Base-by-base conservation (phyloP, 805 yeast species). In the Zygosaccharomyces gambellarensis region DNA sequence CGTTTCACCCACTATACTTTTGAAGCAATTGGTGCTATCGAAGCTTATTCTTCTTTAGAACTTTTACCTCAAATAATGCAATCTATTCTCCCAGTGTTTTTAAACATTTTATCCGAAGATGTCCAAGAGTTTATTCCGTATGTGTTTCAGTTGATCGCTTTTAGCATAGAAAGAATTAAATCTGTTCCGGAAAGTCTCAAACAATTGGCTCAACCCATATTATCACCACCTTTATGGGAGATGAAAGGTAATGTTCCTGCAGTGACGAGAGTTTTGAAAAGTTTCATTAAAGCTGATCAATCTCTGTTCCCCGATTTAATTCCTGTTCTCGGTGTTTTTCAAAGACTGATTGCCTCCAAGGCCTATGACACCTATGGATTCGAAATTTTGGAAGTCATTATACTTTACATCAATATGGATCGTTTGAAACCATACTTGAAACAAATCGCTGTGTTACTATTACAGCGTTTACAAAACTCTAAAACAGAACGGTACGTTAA, bases 191-290 rank as follows among this genome's bases (percentile, higher is more conserved):
- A 71, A 0, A 72, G 81, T 28, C 87, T 81, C 61, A 78, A 75
- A 49, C 82, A 78, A 48, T 73, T 94, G 43, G 75, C 89, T 19
- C 82, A 82, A 55, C 98, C 99, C 1, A 71, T 94, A 40, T 73
- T 94, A 58, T 80, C 96, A 1, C 97, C 98, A n/a, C 67, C 81
- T 5, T 83, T 90, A 32, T 94, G 99, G 99, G 98, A 94, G 66
- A 80, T 79, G 52, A 77, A 82, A 55, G 99, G 98, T 12, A 94
- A 92, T 58, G 82, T 92, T 31, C 99, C 99, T 2, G 97, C 97
- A 2, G 80, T 92, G 19, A 84, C 95, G 0, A 79, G 97, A 58
- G 72, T 94, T 45, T 71, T 94, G 36, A 77, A 81, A 48, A 82
- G 88, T 5, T 82, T 92, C 19, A 69, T 82, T n/a, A 61, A 65